Conservation (phyloP, 495 filamentous ascomycete genomes). For the Glonium stellatum region DNA sequence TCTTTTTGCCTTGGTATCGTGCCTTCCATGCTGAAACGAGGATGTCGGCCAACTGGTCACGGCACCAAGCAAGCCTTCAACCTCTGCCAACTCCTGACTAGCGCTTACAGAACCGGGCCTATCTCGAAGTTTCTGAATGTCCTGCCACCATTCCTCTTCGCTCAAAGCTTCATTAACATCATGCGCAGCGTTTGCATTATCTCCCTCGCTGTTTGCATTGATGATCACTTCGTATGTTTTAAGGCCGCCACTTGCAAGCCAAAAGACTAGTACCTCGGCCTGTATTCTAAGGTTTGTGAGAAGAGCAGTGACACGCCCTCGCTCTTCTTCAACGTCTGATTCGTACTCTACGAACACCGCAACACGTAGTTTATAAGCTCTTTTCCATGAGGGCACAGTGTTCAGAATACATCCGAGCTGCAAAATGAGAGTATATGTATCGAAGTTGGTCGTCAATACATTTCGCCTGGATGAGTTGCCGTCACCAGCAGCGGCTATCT, state of each 20-base stretch:
- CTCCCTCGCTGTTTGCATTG: slow-evolving; percentile 48
- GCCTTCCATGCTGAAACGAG: slow-evolving; percentile 49
- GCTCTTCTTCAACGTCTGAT: slow-evolving; percentile 73
- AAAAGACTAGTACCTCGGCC: slow-evolving; percentile 72
- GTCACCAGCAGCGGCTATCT: slow-evolving; percentile 50
- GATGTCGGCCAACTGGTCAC: slow-evolving; percentile 48
- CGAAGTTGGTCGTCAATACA: slow-evolving; percentile 81
- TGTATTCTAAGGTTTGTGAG: slow-evolving; percentile 76
- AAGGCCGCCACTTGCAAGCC: slow-evolving; percentile 67
- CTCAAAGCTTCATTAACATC: slow-evolving; percentile 54
- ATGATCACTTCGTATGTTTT: slow-evolving; percentile 72
- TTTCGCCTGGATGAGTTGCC: slow-evolving; percentile 43
- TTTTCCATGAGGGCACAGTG: slow-evolving; percentile 79
- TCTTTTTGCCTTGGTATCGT: slow-evolving; percentile 36
- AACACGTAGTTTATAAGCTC: slow-evolving; percentile 64
- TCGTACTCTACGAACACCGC: slow-evolving; percentile 87
- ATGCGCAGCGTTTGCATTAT: slow-evolving; percentile 40
- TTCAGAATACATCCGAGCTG: slow-evolving; percentile 80
- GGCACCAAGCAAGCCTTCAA: slow-evolving; percentile 29
- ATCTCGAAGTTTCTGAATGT: slow-evolving; percentile 56
- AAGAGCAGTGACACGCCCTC: slow-evolving; percentile 62
- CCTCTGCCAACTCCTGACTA: slow-evolving; percentile 27
- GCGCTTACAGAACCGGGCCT: slow-evolving; percentile 33
- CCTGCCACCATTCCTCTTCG: slow-evolving; percentile 77
- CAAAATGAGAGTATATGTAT: slow-evolving; percentile 83